Evolutionary conservation across 768 basidiomycete species (phyloP), one percentile per base, ranked within the genome.

Genomic region (Sarcomyxa edulis): DNA sequence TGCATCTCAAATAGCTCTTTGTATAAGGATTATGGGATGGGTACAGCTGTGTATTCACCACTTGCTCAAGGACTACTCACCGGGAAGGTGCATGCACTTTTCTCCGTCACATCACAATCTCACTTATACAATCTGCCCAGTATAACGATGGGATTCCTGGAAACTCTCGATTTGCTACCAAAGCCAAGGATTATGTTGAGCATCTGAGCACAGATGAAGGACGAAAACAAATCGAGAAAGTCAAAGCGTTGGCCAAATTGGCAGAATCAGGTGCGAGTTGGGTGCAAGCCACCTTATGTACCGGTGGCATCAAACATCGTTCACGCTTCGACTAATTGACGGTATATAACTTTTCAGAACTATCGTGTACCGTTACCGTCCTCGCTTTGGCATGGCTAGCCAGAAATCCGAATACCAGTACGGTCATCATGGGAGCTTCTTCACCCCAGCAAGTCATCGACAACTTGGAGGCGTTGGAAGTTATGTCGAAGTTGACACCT

Each of bases 341-440:
- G n/a, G n/a, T n/a, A n/a, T 14, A 7, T 15, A 3, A 7, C 16
- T 24, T 4, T 11, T 30, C 50, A 76, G 74, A 76, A 45, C 65
- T 90, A 29, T 69, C 70, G 15, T 74, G 76, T 37, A 78, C 67
- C 2, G 66, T 74, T 27, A 63, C 75, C 23, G 73, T 76, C 14
- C 68, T 92, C 24, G 81, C 89, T 5, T 70, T 90, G 30, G 87
- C 88, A 8, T 91, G 86, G 84, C 62, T 81, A 6, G 75, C 80
- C 19, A 67, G 57, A 46, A 80, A 84, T 56, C 74, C 78, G 7
- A 78, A 80, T 55, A 81, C 78, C 3, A 70, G 68, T 32, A 78
- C 75, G 11, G 70, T 84, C 42, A 81, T 85, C 50, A 67, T 84
- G 34, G 84, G 84, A 7, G 82, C 77, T 1, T 68, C 78, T 6